phyloP scores from a whole-genome alignment of 225 moss, liverwort and hornwort species.

The Sphagnum contortum region DNA sequence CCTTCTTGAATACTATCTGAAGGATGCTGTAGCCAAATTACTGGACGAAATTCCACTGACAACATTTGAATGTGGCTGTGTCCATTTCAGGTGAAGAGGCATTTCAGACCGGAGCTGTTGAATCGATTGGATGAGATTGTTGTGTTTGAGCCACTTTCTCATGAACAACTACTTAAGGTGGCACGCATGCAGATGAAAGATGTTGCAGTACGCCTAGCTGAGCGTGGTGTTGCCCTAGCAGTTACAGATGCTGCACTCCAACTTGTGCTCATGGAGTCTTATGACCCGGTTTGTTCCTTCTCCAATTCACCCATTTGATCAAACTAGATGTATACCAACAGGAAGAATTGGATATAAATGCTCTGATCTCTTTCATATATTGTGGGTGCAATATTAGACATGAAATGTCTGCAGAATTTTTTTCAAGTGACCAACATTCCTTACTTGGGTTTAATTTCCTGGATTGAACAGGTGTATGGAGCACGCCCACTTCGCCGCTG shows the following conservation, averaged over 20 bases:
- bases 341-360: no score
- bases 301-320: background rate
- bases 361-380: no score
- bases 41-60: no score
- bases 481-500: conserved; percentile 87
- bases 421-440: conserved; percentile 30
- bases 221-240: conserved; percentile 82
- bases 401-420: no score
- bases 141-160: conserved; percentile 71
- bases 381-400: no score
- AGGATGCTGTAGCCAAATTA: no score
- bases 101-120: conserved; percentile 84
- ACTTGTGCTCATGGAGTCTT: conserved; percentile 67
- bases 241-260: conserved; percentile 83
- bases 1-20: no score
- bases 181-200: conserved; percentile 93
- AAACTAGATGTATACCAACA: no score
- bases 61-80: no score
- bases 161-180: conserved; percentile 65
- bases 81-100: conserved; percentile 32
- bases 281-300: conserved; percentile 50
- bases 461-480: conserved; percentile 66
- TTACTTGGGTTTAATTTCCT: conserved; percentile 70
- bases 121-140: conserved; percentile 92
- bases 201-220: conserved; percentile 68